These are phyloP conservation scores for Solanum infundibuliforme DNA, from an alignment of 257 asterid species.

Conservation along the genomic window DNA sequence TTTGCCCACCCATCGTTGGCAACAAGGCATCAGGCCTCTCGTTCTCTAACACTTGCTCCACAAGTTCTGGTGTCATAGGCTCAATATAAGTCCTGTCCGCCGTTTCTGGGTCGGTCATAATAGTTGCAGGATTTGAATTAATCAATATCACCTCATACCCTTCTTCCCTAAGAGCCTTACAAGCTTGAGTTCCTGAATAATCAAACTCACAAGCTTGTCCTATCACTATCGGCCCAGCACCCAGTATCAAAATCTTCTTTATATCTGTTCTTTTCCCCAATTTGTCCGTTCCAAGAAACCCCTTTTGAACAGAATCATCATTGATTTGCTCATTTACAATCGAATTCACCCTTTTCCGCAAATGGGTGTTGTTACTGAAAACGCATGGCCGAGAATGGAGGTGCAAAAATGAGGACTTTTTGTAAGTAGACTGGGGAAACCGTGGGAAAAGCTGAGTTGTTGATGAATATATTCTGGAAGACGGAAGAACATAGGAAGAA, in stretches of 20 bases:
- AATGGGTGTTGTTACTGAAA: conserved; percentile 7
- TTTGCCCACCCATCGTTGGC: conserved; percentile 99
- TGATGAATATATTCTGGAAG: conserved; percentile 4
- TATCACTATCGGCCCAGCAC: conserved; percentile 96
- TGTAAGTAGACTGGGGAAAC: conserved; percentile 11
- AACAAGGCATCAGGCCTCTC: conserved; percentile 91
- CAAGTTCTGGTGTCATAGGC: conserved; percentile 96
- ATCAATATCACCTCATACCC: conserved; percentile 88
- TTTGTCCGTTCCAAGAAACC: conserved; percentile 9
- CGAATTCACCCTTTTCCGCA: conserved; percentile 18
- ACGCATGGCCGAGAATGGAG: conserved; percentile 22
- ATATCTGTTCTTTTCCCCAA: conserved; percentile 76
- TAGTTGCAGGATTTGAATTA: conserved; percentile 95
- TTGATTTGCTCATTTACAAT: conserved; percentile 9
- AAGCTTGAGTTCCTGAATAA: conserved; percentile 98
- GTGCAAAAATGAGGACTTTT: conserved; percentile 1
- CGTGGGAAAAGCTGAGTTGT: conserved; percentile 26
- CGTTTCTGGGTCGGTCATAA: conserved; percentile 89
- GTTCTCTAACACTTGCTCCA: conserved; percentile 86
- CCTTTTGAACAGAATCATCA: conserved; percentile 10
- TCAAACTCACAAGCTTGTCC: conserved; percentile 98
- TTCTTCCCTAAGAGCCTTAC: conserved; percentile 95
- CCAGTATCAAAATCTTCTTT: conserved; percentile 82
- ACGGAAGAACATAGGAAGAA: not conserved
- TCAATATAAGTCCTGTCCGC: conserved; percentile 95